phyloP scores from a whole-genome alignment of 176 grass and related monocot genomes.

The Olyra latifolia region DNA sequence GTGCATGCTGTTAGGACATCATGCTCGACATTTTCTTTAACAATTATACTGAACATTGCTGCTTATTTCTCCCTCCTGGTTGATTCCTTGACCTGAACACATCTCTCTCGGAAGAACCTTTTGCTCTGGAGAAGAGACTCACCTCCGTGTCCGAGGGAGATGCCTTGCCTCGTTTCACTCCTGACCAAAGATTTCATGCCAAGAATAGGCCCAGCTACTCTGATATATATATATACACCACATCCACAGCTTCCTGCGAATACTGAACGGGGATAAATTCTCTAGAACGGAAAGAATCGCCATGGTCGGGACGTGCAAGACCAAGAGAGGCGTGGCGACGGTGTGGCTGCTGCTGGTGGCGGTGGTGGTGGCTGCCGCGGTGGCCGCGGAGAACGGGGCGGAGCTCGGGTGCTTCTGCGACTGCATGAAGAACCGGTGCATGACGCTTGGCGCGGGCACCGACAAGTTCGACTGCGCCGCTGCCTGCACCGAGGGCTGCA shows the following conservation, averaged over 20 bases:
- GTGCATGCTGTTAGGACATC: too few relatives aligned
- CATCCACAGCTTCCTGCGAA: background rate
- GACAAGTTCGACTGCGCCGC: conserved; percentile 24
- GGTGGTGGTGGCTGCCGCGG: background rate
- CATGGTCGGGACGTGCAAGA: background rate
- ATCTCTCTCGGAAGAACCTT: too few relatives aligned
- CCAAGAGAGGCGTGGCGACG: background rate
- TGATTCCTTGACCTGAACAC: too few relatives aligned
- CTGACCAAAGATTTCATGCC: background rate
- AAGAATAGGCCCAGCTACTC: conserved; percentile 7
- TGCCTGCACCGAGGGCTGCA: conserved; percentile 28
- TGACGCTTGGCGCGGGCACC: conserved; percentile 3
- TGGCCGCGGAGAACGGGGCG: background rate
- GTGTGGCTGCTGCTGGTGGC: background rate
- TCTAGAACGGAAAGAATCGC: too few relatives aligned
- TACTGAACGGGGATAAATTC: background rate
- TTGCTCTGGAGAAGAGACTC: too few relatives aligned
- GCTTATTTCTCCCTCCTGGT: too few relatives aligned
- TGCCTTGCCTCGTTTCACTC: conserved; percentile 3
- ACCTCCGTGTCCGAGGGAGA: too few relatives aligned
- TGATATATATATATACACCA: background rate
- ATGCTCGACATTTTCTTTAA: too few relatives aligned
- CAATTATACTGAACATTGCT: too few relatives aligned
- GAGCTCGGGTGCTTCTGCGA: conserved; percentile 38
- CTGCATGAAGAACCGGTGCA: conserved; percentile 46